Evolutionary conservation across 257 asterid genomes (phyloP).

Genomic region (Gynochthodes officinalis): DNA sequence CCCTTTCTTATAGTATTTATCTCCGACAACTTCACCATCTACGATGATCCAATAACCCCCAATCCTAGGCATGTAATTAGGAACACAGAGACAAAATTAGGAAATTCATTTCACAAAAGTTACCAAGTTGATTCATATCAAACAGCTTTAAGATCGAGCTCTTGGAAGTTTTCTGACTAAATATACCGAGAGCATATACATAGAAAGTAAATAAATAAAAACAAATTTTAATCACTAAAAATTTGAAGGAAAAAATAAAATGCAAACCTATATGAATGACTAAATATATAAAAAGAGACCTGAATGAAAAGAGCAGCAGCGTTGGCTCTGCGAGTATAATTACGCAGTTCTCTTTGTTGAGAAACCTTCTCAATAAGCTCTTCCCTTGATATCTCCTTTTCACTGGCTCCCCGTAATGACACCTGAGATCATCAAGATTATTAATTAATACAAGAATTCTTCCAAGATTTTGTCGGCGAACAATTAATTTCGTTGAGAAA

Average conservation of each 20-base stretch:
- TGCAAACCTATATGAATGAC: no score
- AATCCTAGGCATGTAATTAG: not conserved
- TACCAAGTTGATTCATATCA: not conserved
- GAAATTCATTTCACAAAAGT: not conserved
- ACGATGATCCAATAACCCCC: not conserved
- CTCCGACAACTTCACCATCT: not conserved
- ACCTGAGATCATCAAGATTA: slow-evolving; percentile 44
- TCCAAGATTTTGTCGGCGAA: not conserved
- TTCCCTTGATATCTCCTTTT: slow-evolving; percentile 76
- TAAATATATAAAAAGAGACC: slow-evolving; percentile 29
- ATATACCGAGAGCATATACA: no score
- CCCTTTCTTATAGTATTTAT: not conserved
- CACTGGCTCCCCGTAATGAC: slow-evolving; percentile 91
- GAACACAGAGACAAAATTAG: not conserved
- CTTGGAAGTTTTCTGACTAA: not conserved
- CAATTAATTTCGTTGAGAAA: not conserved
- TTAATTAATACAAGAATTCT: not conserved
- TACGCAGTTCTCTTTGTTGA: slow-evolving; percentile 78
- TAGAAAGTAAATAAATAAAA: not conserved
- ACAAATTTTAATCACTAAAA: not conserved
- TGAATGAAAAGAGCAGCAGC: slow-evolving; percentile 69
- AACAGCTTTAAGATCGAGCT: not conserved
- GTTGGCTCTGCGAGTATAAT: slow-evolving; percentile 62
- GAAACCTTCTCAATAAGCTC: slow-evolving; percentile 73
- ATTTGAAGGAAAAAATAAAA: rapidly evolving